Percentiles rank a stretch among this genome's conserved stretches.
Evolutionary conservation across 441 rosid species (phyloP).

Genomic region (Lepidium campestre): DNA sequence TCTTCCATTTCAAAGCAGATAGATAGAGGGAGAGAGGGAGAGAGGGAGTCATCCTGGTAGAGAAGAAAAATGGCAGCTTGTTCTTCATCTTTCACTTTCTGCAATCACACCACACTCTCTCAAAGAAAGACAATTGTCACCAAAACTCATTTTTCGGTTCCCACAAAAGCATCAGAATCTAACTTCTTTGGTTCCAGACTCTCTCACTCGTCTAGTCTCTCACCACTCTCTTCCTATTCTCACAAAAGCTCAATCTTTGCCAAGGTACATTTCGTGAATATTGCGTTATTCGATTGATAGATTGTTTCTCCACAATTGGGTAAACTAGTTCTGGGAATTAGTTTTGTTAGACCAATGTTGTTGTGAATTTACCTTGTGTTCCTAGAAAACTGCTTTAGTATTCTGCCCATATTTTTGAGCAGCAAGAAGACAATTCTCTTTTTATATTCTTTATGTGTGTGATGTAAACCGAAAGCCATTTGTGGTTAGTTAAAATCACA

Average conservation of each 20-base stretch:
- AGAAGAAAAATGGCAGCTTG: constrained; percentile 29
- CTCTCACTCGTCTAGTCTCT: constrained; percentile 35
- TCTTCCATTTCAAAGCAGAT: not conserved
- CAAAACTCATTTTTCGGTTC: constrained; percentile 24
- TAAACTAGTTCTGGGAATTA: not conserved
- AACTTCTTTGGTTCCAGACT: constrained; percentile 58
- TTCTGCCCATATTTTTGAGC: not conserved
- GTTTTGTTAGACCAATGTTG: not conserved
- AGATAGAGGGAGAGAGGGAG: not conserved
- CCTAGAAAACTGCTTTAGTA: not conserved
- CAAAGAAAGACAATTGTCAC: constrained; percentile 29
- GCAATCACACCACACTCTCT: constrained; percentile 35
- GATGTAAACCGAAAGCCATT: not conserved
- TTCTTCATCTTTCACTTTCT: constrained; percentile 48
- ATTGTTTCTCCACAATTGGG: not conserved
- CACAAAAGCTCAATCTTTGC: constrained; percentile 49
- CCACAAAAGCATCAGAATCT: constrained; percentile 50
- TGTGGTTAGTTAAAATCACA: not conserved
- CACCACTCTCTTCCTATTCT: constrained; percentile 28
- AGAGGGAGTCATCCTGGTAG: not conserved
- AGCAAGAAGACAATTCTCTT: not conserved
- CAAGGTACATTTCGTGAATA: constrained; percentile 57
- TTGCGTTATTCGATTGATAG: not conserved
- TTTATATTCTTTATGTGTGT: not conserved
- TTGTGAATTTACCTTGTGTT: not conserved